A percentile compares a stretch with the other conserved stretches of the same genome.
Conservation (phyloP, 441 rosid species). For the Isatis lusitanica region DNA sequence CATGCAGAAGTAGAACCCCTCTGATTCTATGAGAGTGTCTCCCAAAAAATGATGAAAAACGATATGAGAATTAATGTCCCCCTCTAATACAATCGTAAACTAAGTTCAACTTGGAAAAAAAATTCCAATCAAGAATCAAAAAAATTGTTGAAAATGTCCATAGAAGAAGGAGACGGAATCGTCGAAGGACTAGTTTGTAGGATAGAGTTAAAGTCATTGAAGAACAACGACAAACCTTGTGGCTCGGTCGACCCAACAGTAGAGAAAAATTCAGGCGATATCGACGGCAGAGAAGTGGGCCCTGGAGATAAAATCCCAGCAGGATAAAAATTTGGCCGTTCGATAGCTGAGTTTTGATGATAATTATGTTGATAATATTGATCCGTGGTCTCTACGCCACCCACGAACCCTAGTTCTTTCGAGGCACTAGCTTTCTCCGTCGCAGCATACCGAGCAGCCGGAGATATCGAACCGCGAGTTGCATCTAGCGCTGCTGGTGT, state of each 20-base stretch:
- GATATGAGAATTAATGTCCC: neutral
- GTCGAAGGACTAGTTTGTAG: slow-evolving; percentile 64
- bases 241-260: slow-evolving; percentile 52
- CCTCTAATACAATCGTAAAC: neutral
- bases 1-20: slow-evolving; percentile 11
- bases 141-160: slow-evolving; percentile 73
- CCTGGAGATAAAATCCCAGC: slow-evolving; percentile 75
- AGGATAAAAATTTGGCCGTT: slow-evolving; percentile 42
- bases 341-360: slow-evolving; percentile 38
- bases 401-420: slow-evolving; percentile 39
- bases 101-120: slow-evolving; percentile 7
- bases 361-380: slow-evolving; percentile 9
- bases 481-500: slow-evolving; percentile 15
- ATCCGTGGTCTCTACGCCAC: slow-evolving; percentile 37
- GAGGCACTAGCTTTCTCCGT: slow-evolving; percentile 56
- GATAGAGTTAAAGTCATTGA: slow-evolving; percentile 63
- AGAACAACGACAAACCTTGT: slow-evolving; percentile 43
- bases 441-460: slow-evolving; percentile 71
- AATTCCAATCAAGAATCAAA: slow-evolving; percentile 47
- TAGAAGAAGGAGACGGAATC: slow-evolving; percentile 48
- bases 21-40: neutral
- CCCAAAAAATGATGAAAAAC: slow-evolving; percentile 24
- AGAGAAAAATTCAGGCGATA: slow-evolving; percentile 68
- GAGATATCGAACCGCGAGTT: slow-evolving; percentile 54
- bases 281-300: slow-evolving; percentile 60